Base-by-base conservation (phyloP, 805 yeast species). In the Ogataea trehalophila region DNA sequence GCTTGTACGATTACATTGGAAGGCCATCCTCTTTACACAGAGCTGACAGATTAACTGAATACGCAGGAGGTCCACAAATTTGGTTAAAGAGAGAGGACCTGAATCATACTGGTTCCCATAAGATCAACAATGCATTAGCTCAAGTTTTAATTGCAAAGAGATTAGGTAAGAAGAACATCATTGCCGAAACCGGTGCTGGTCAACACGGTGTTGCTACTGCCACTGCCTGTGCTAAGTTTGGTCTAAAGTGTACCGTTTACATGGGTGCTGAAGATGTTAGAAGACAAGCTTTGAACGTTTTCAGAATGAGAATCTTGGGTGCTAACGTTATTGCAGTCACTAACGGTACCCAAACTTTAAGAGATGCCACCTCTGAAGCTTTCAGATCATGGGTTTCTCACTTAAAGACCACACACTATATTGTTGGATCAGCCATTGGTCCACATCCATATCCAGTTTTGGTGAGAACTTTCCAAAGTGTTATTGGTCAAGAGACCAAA, bases 211-310 rank as follows among this genome's bases (percentile, higher is more conserved):
- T 87, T 36, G 95, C 95, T 37, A 87, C 94, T 44, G 95, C 95
- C 31, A 87, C 95, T 50, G 95, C 95, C 0, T 84, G 91, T 75
- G 95, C 95, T 54, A 86, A 86, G 62, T 87, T 94, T 59, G 99
- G 99, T 44, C 68, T 94, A 69, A 80, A 86, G 65, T 94, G 99
- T 74, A 88, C 88, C 15, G 95, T 94, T 34, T 92, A 80, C 63
- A 94, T 94, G 99, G 99, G 99, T 53, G 98, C 98, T 40, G 99
- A 94, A 71, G 99, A 94, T 72, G 96, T 88, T 39, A 85, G 97
- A 68, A 87, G 99, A 71, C 99, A 94, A 76, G 97, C 99, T 14
- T 76, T 94, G 56, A 94, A 94, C 62, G 99, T 94, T 37, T 94
- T 94, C 77, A 82, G 99, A 75, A 94, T 94, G 96, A 79, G 89